Evolutionary conservation across 352 stramenopile species (phyloP).

Genomic region (Phytophthora ramorum): DNA sequence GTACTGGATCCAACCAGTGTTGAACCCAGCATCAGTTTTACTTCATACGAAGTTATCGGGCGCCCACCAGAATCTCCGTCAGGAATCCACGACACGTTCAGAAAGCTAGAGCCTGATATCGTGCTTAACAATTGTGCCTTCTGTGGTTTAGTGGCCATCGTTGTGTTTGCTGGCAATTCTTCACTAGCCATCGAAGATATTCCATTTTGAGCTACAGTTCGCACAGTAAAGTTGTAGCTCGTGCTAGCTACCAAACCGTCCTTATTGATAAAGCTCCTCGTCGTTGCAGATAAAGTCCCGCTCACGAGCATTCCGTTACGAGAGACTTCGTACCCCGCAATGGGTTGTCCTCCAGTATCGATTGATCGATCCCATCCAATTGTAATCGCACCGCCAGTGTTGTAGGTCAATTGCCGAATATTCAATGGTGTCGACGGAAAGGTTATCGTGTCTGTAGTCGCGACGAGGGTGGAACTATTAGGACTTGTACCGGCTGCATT

Average conservation of each 20-base stretch:
- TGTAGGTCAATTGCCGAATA: constrained; percentile 45
- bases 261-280: constrained; percentile 47
- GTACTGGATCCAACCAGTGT: constrained; percentile 24
- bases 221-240: constrained; percentile 59
- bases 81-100: constrained; percentile 47
- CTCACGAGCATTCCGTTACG: constrained; percentile 46
- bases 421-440: constrained; percentile 56
- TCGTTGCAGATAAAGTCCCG: constrained; percentile 24
- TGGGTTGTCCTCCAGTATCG: constrained; percentile 59
- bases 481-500: constrained; percentile 54
- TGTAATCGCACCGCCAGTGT: constrained; percentile 61
- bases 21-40: constrained; percentile 33
- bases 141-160: constrained; percentile 43
- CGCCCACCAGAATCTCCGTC: constrained; percentile 57
- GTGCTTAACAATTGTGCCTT: constrained; percentile 20
- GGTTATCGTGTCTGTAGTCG: constrained; percentile 49
- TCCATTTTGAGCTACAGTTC: constrained; percentile 44
- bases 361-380: constrained; percentile 62
- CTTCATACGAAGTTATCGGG: constrained; percentile 44
- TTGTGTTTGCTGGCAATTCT: constrained; percentile 40
- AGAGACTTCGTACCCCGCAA: constrained; percentile 61
- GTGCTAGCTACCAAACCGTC: constrained; percentile 37
- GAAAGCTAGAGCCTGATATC: constrained; percentile 36
- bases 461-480: constrained; percentile 31
- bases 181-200: constrained; percentile 52